Evolutionary conservation across 176 grass and related monocot genomes (phyloP).

Genomic region (Zoysia pacifica): DNA sequence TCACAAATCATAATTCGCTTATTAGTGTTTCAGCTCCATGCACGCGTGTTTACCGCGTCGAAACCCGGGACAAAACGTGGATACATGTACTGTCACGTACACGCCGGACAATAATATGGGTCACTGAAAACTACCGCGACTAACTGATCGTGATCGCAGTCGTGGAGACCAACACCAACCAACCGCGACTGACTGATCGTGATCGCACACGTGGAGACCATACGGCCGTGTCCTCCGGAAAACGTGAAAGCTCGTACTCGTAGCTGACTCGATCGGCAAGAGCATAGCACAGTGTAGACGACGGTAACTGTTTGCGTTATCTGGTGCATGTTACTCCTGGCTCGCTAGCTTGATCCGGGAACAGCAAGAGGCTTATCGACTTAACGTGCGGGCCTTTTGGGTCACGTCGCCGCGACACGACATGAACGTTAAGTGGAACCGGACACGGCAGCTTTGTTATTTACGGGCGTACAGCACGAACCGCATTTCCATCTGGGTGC

Average conservation of each 20-base stretch:
- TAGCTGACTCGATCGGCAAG: no score
- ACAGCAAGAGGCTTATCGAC: constrained; percentile 26
- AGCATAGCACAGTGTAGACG: background rate
- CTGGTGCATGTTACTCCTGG: background rate
- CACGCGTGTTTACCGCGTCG: background rate
- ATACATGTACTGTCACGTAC: background rate
- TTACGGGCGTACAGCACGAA: no score
- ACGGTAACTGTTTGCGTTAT: background rate
- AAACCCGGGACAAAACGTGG: constrained; percentile 4
- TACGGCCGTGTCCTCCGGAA: constrained; percentile 38
- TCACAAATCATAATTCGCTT: no score
- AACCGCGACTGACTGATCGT: constrained; percentile 34
- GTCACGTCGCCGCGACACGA: background rate
- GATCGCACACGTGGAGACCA: constrained; percentile 41
- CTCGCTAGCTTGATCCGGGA: background rate
- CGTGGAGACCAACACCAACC: constrained; percentile 28
- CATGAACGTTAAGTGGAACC: background rate
- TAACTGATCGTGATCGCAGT: constrained; percentile 30
- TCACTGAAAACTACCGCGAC: constrained; percentile 27
- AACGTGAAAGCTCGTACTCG: background rate
- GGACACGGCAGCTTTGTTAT: background rate
- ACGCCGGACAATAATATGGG: constrained; percentile 33
- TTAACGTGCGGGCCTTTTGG: background rate
- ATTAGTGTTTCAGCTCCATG: no score
- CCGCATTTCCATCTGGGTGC: no score